Base-by-base conservation (phyloP, 192 early-diverging fungal species). In the Coemansia pectinata region DNA sequence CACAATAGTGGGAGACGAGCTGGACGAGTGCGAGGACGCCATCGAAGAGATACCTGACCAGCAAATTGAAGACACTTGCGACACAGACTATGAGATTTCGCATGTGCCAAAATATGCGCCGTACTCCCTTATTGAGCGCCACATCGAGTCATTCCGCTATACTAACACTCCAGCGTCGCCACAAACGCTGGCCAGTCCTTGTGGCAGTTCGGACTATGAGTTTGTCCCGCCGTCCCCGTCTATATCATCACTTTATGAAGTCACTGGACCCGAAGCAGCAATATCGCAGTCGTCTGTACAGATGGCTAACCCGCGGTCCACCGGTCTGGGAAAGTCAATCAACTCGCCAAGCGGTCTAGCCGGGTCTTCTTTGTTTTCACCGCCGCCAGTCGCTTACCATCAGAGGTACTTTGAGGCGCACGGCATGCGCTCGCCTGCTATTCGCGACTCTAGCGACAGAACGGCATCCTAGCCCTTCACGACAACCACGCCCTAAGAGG, bases 141-240 rank as follows among this genome's bases (percentile, higher is more conserved):
- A 70, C 62, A 33, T 64, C 3, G 80, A 72, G 42, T 42, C 62
- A 1, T 71, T 74, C 44, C 74, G 75, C 62, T 61, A 61, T 21
- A 53, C 40, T n/a, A 62, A 45, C 21, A 72, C 72, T 25, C 72
- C 76, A 2, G 47, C 50, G 25, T 72, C 76, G 29, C 69, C 81
- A 15, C 72, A 44, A 2, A 77, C 76, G 1, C 65, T 74, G n/a
- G 70, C 69, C 55, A 83, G 81, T 39, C 81, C 81, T 38, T 75
- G 81, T 48, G 73, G 67, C 59, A 83, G 81, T 66, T 60, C 53
- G 10, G 81, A 83, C 62, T 83, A 71, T 60, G 76, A 75, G 53
- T 74, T 83, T 33, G 73, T 83, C 27, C 81, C 81, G 41, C 81
- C 75, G 47, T 83, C 81, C 33, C 81, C 81, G 23, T 83, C 81